Base-by-base conservation (phyloP, 2,329 filamentous ascomycete species). In the Beauveria bassiana region DNA sequence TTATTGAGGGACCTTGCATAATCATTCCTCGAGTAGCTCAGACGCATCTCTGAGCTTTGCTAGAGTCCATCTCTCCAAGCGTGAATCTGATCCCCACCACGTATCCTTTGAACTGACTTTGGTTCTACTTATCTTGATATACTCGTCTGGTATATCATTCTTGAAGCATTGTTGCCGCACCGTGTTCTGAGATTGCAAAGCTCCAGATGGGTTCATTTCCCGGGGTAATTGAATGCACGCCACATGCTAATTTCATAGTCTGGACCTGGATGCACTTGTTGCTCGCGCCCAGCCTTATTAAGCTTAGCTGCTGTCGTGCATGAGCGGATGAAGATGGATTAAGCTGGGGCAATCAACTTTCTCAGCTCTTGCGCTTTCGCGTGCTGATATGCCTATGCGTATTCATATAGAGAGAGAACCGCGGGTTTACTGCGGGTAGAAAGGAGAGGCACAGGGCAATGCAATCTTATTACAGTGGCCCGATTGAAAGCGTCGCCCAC, bases 321-420 rank as follows among this genome's bases (percentile, higher is more conserved):
- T 51, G 46, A 47, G 18, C 24, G 43, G 47, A 59, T 52, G 57
- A 59, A 43, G 43, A 52, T 52, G 57, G 47, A 59, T 42, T 34
- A 40, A 42, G 47, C 47, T 40, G 46, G 46, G 24, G 22, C 16
- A 10, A 18, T 20, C 10, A 16, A 53, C 9, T n/a, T 34, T 20
- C 24, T 20, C 24, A 53, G 22, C 6, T 8, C 34, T 34, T 24
- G 26, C 8, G n/a, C 34, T 24, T 40, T 60, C 57, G 57, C 40
- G 57, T 60, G 57, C 57, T 26, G 45, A 60, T 60, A 46, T 60
- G 57, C 57, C 57, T 31, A n/a, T 45, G 46, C 26, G n/a, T 52
- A 16, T 20, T 24, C 12, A 14, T 12, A 8, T 16, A 20, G 18
- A 38, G n/a, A 24, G 24, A 24, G 53, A 16, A 57, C 16, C 54